A percentile compares a stretch with the other conserved stretches of the same genome.
phyloP scores from a whole-genome alignment of 805 yeast genomes.

The Teunomyces pallodes region DNA sequence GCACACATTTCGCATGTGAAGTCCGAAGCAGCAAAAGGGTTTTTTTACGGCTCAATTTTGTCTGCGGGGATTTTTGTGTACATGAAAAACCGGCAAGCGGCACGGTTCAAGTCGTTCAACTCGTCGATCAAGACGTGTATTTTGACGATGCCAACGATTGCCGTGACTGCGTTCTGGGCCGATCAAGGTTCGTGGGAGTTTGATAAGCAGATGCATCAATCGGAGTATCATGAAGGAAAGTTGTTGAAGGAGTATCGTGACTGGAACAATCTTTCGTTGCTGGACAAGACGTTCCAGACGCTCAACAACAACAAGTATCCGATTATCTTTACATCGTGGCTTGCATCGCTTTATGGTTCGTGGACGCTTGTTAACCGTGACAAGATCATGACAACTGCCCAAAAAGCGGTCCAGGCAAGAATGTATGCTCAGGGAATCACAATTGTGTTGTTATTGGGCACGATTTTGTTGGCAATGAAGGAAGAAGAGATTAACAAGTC shows the following conservation, averaged over 20 bases:
- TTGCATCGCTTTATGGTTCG: slow-evolving; percentile 34
- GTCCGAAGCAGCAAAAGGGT: slow-evolving; percentile 39
- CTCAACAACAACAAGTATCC: slow-evolving; percentile 35
- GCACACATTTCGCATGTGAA: slow-evolving; percentile 37
- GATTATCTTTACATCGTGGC: slow-evolving; percentile 37
- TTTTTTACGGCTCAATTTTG: slow-evolving; percentile 31
- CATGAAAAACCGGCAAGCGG: slow-evolving; percentile 33
- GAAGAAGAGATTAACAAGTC: slow-evolving; percentile 21
- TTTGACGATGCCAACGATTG: slow-evolving; percentile 39
- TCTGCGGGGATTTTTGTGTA: slow-evolving; percentile 33
- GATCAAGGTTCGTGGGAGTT: slow-evolving; percentile 46
- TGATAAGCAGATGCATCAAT: slow-evolving; percentile 35
- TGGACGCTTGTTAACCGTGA: slow-evolving; percentile 27
- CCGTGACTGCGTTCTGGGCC: slow-evolving; percentile 38
- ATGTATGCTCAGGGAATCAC: slow-evolving; percentile 31
- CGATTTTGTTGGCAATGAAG: slow-evolving; percentile 25
- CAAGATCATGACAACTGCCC: slow-evolving; percentile 25
- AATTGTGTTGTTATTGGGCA: slow-evolving; percentile 25
- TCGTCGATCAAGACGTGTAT: slow-evolving; percentile 39
- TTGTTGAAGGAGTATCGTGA: slow-evolving; percentile 33
- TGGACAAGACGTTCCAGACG: slow-evolving; percentile 28
- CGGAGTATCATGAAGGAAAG: slow-evolving; percentile 24
- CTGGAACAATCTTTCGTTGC: slow-evolving; percentile 31
- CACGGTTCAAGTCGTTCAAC: slow-evolving; percentile 32
- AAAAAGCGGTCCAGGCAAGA: slow-evolving; percentile 28